Evolutionary conservation across 2,329 filamentous ascomycete species (phyloP).

Genomic region (Fusarium guadeloupense): DNA sequence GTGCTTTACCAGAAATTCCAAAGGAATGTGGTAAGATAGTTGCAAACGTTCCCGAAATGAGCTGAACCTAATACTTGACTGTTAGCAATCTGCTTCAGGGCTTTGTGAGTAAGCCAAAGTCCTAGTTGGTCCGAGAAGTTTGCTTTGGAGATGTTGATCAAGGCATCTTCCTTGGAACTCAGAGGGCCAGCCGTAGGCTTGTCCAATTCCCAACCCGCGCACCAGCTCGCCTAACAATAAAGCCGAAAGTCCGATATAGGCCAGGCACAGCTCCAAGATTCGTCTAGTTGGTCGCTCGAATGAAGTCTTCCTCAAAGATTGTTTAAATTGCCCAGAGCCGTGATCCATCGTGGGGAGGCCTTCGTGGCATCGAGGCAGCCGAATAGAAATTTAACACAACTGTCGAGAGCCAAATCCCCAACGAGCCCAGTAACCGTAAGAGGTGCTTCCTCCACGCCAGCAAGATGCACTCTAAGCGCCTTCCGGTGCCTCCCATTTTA

Average conservation of each 20-base stretch:
- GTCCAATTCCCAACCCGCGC: not conserved
- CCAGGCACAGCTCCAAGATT: not conserved
- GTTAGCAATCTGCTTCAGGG: conserved; percentile 35
- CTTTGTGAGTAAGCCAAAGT: not conserved
- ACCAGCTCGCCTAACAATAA: not conserved
- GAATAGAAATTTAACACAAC: not conserved
- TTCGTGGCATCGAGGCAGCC: not conserved
- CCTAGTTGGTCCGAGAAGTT: not conserved
- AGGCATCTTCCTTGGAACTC: not conserved
- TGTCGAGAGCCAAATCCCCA: not conserved
- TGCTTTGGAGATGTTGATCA: not conserved
- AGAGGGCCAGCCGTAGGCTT: not conserved
- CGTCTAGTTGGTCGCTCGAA: not conserved
- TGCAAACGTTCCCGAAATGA: conserved; percentile 53
- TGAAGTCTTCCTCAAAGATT: no score
- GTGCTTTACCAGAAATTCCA: conserved; percentile 52
- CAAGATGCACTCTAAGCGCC: not conserved
- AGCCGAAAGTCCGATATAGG: not conserved
- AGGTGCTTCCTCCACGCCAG: not conserved
- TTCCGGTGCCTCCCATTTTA: not conserved
- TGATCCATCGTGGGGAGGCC: no score
- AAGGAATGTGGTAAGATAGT: conserved; percentile 53
- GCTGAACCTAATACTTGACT: conserved; percentile 48
- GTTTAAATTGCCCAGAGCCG: no score
- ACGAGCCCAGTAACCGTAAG: not conserved